A percentile compares a stretch with the other conserved stretches of the same genome.
Evolutionary conservation across 2,329 filamentous ascomycete genomes (phyloP).

Genomic region (Sphaerostilbella broomeana): DNA sequence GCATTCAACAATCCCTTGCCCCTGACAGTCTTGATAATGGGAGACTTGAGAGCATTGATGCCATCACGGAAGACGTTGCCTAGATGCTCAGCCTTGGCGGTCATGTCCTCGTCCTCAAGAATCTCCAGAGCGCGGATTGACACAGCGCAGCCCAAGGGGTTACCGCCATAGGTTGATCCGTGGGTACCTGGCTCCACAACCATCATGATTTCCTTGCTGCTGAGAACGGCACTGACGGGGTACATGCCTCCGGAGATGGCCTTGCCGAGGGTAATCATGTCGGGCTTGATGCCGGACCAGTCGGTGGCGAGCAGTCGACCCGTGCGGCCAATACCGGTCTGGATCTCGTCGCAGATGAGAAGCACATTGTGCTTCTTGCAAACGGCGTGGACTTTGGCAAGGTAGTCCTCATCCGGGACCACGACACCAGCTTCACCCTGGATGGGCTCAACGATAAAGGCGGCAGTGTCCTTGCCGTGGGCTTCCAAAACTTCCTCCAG

Average conservation of each 20-base stretch:
- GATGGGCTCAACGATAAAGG: conserved; percentile 92
- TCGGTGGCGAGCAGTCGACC: conserved; percentile 90
- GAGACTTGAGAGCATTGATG: conserved; percentile 65
- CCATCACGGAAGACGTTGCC: conserved; percentile 80
- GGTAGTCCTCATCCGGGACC: conserved; percentile 85
- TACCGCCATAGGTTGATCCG: conserved; percentile 96
- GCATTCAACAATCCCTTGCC: conserved; percentile 95
- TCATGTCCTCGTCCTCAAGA: conserved; percentile 84
- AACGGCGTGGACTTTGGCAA: conserved; percentile 69
- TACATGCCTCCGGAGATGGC: conserved; percentile 98
- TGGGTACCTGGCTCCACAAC: conserved; percentile 95
- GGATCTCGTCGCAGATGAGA: conserved; percentile 96
- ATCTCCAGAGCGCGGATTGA: conserved; percentile 93
- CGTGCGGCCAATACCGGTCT: conserved; percentile 93
- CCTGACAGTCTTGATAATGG: conserved; percentile 74
- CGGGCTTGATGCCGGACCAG: conserved; percentile 92
- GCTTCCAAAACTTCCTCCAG: conserved; percentile 71
- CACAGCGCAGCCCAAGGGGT: conserved; percentile 90
- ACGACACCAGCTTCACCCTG: conserved; percentile 97
- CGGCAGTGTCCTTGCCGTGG: conserved; percentile 79
- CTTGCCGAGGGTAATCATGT: conserved; percentile 91
- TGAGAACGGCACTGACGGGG: conserved; percentile 90
- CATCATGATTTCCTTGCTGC: conserved; percentile 86
- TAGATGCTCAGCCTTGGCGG: conserved; percentile 71
- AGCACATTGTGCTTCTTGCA: conserved; percentile 95